Evolutionary conservation across 192 early-diverging fungal genomes (phyloP), one percentile per base, ranked within the genome.

Genomic region (Coemansia sp.): DNA sequence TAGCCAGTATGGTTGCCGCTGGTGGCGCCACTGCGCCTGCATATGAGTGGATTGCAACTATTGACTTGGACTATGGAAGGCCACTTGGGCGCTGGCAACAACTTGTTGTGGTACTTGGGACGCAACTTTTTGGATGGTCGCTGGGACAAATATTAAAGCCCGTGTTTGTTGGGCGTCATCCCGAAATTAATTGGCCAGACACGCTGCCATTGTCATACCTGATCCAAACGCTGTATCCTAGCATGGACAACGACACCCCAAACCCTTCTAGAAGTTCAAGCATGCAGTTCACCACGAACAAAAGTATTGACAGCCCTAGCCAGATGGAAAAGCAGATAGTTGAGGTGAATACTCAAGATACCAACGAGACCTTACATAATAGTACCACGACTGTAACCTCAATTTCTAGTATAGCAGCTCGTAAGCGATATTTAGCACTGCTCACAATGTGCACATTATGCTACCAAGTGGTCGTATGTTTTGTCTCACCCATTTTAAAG

Each of bases 401-500:
- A 27, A 44, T 19, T 7, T 44, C 31, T 37, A 16, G 41, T 14
- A 56, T 66, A 44, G 40, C 73, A 5, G 63, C 68, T 1, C 63
- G 78, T 34, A 75, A 69, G 40, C 63, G 65, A 4, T 45, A 62
- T n/a, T 56, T 81, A 56, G 69, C 61, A 4, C 50, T 76, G 6
- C 51, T 81, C 4, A 73, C 73, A 6, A 50, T 44, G 6, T 64
- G 56, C 8, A 77, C 73, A 24, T 84, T 86, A 66, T 66, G 78
- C 16, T 89, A 81, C 61, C 77, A 85, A 35, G 74, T 85, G 41
- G 16, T 89, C 9, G 78, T 90, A 17, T 78, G 82, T 46, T 88
- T 86, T 69, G 80, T 93, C 45, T 84, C 87, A 56, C 91, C 92
- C 5, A 57, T 89, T 7, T 79, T 92, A 60, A 85, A 88, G n/a